These are phyloP conservation scores for Canavalia gladiata DNA, from an alignment of 306 rosid genomes.

Conservation along the genomic window DNA sequence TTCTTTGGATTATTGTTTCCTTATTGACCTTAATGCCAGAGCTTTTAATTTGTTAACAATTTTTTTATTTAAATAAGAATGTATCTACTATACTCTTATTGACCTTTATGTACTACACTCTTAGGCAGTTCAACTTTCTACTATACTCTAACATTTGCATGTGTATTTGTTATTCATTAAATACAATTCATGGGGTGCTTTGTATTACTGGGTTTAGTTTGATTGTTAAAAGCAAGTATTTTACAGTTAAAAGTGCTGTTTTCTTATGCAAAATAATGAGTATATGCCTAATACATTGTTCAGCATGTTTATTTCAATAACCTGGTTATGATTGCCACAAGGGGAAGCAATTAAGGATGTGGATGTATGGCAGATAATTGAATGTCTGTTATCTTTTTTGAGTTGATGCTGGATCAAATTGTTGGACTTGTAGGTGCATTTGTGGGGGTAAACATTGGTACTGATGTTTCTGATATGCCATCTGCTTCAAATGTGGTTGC, in stretches of 20 bases:
- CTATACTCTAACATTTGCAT: not conserved
- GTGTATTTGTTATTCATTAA: not conserved
- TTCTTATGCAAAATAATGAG: not conserved
- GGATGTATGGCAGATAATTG: constrained; percentile 27
- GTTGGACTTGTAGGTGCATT: constrained; percentile 80
- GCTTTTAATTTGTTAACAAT: not conserved
- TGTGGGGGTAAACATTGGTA: constrained; percentile 92
- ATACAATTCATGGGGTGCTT: not conserved
- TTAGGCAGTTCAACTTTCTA: no score
- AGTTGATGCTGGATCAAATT: constrained; percentile 44
- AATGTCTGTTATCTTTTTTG: constrained; percentile 20
- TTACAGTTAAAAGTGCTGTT: constrained; percentile 3
- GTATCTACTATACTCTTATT: not conserved
- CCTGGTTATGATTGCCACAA: not conserved
- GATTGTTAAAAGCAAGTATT: constrained; percentile 21
- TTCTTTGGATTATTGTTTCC: not conserved
- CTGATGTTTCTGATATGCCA: constrained; percentile 84
- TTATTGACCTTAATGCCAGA: not conserved
- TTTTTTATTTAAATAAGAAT: not conserved
- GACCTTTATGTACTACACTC: no score
- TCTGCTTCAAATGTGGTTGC: constrained; percentile 70
- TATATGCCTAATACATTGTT: constrained; percentile 8
- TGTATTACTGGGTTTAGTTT: constrained; percentile 3
- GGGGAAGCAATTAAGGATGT: constrained; percentile 26
- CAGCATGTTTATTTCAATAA: constrained; percentile 22